Conservation (phyloP, 2,329 filamentous ascomycete species). For the Verticillium isaacii region DNA sequence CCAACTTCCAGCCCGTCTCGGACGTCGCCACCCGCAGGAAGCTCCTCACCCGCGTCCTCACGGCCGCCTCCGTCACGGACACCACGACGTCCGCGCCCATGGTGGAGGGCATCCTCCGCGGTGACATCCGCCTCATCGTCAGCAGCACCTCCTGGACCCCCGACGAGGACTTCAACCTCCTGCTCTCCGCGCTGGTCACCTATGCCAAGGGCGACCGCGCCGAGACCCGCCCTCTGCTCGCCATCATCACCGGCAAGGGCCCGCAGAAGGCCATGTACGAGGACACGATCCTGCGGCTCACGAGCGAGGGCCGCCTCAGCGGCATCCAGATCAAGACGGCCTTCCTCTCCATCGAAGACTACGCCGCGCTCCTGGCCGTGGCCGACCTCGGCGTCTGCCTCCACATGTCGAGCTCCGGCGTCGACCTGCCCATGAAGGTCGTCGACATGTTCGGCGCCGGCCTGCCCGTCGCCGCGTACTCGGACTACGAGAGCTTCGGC, state of each 20-base stretch:
- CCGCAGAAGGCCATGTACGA: constrained; percentile 78
- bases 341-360: constrained; percentile 81
- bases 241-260: constrained; percentile 91
- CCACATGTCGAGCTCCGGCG: constrained; percentile 89
- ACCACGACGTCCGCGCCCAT: constrained; percentile 32
- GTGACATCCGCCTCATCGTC: constrained; percentile 66
- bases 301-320: constrained; percentile 56
- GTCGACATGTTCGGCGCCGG: constrained; percentile 98
- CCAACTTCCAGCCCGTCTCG: constrained; percentile 70
- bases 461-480: constrained; percentile 84
- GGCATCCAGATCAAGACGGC: constrained; percentile 72
- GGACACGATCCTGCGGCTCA: constrained; percentile 56
- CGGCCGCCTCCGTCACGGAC: constrained; percentile 59
- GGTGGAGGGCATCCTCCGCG: constrained; percentile 48
- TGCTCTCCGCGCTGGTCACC: constrained; percentile 73
- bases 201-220: constrained; percentile 56
- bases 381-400: constrained; percentile 88
- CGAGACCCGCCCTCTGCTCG: constrained; percentile 58
- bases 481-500: constrained; percentile 77
- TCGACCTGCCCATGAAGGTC: constrained; percentile 98
- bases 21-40: constrained; percentile 33
- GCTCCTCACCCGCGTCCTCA: constrained; percentile 47
- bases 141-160: constrained; percentile 97
- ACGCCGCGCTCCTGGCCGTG: constrained; percentile 75
- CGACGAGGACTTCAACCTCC: constrained; percentile 88